Conservation (phyloP, 164 flowering plant species). For the Berberis thunbergii region DNA sequence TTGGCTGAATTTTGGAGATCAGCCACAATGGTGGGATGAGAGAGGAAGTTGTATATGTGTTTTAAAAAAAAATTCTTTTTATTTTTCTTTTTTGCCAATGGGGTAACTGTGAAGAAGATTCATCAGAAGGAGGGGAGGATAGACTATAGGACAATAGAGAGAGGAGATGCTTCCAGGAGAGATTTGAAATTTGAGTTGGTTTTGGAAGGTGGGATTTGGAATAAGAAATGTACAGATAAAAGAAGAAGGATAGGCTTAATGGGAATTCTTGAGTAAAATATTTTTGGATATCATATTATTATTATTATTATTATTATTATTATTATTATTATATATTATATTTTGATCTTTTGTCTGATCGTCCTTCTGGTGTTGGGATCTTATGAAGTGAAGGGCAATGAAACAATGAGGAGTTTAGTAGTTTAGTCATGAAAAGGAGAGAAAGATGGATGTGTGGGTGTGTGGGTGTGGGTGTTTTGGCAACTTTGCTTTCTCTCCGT, state of each 20-base stretch:
- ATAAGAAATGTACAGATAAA: constrained; percentile 18
- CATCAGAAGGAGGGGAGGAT: constrained; percentile 2
- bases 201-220: not conserved
- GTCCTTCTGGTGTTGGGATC: constrained; percentile 3
- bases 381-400: not conserved
- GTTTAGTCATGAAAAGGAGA: constrained; percentile 18
- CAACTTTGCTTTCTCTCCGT: not conserved
- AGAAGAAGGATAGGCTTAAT: constrained; percentile 1
- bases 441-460: constrained; percentile 7
- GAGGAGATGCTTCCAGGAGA: constrained; percentile 5
- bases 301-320: too few relatives aligned
- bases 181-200: not conserved
- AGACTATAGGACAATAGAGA: not conserved
- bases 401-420: too few relatives aligned
- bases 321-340: too few relatives aligned
- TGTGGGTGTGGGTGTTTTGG: constrained; percentile 4
- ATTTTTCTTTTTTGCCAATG: not conserved
- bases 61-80: not conserved
- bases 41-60: constrained; percentile 20
- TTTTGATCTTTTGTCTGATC: not conserved
- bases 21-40: constrained; percentile 13
- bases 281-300: too few relatives aligned
- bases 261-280: not conserved
- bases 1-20: constrained; percentile 44
- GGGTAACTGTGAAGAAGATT: constrained; percentile 19